A percentile compares a stretch with the other conserved stretches of the same genome.
These are phyloP conservation scores for Periconia sp. DNA, from an alignment of 2,329 filamentous ascomycete species.

Conservation along the genomic window DNA sequence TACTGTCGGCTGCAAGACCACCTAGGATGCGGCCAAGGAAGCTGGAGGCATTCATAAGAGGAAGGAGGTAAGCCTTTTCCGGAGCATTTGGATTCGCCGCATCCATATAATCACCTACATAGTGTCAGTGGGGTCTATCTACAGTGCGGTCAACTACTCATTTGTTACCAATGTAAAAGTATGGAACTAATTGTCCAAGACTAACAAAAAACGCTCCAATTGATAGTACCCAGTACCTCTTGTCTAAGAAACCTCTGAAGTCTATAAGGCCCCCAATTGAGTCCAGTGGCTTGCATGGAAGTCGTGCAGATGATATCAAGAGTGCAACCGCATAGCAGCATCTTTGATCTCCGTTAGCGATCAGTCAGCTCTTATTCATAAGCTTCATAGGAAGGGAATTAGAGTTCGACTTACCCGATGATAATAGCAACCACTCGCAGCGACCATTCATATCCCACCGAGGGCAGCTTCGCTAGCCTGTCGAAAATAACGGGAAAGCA, in stretches of 20 bases:
- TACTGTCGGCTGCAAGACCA: slow-evolving; percentile 58
- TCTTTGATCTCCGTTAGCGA: slow-evolving; percentile 45
- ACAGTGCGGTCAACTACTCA: too few species aligned
- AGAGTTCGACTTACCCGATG: slow-evolving; percentile 33
- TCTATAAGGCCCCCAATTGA: slow-evolving; percentile 38
- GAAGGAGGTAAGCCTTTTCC: slow-evolving; percentile 56
- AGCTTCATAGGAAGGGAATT: neutral
- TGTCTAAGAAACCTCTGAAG: slow-evolving; percentile 39
- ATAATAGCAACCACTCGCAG: slow-evolving; percentile 67
- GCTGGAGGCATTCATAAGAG: slow-evolving; percentile 56
- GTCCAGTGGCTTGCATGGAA: slow-evolving; percentile 11
- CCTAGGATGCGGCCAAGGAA: slow-evolving; percentile 60
- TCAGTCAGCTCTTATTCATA: slow-evolving; percentile 48
- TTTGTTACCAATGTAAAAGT: slow-evolving; percentile 48
- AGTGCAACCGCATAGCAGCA: slow-evolving; percentile 52
- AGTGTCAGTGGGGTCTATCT: slow-evolving; percentile 54
- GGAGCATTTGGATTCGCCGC: slow-evolving; percentile 57
- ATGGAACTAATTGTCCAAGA: slow-evolving; percentile 38
- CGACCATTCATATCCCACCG: slow-evolving; percentile 66
- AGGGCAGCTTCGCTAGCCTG: slow-evolving; percentile 54
- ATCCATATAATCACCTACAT: slow-evolving; percentile 65
- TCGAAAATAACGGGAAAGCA: slow-evolving; percentile 64
- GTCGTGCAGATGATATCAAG: slow-evolving; percentile 37
- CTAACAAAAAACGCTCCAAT: slow-evolving; percentile 34
- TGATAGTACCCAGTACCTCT: slow-evolving; percentile 37